Percentiles rank a stretch among this genome's conserved stretches.
Evolutionary conservation across 257 asterid species (phyloP).

Genomic region (Nicotiana otophora): DNA sequence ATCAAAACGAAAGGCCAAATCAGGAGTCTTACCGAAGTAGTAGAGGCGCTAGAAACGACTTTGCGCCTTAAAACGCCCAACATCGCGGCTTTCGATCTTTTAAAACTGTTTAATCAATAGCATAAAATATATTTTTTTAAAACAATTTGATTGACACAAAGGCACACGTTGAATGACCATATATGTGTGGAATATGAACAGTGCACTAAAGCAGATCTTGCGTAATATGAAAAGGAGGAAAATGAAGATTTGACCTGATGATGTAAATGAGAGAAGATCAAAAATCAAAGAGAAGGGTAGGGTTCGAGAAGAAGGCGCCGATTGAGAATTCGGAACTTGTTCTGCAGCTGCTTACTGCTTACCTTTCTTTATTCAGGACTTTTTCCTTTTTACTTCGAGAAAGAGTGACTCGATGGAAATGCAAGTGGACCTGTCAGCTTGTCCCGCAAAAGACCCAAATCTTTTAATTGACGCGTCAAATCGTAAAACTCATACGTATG

Average conservation of each 20-base stretch:
- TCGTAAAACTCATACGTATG: no score
- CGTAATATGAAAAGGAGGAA: background rate
- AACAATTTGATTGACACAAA: background rate
- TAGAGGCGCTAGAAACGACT: constrained; percentile 59
- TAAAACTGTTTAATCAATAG: constrained; percentile 23
- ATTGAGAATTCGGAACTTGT: background rate
- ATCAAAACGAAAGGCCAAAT: background rate
- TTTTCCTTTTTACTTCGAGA: background rate
- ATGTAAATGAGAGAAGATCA: background rate
- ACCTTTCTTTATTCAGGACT: background rate
- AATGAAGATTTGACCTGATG: background rate
- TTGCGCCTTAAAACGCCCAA: constrained; percentile 83
- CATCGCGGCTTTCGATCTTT: constrained; percentile 48
- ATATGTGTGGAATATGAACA: background rate
- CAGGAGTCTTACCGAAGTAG: constrained; percentile 39
- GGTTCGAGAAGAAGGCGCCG: background rate
- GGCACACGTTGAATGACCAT: background rate
- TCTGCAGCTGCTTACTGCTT: background rate
- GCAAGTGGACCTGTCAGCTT: background rate
- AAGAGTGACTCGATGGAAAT: background rate
- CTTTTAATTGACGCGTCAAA: no score
- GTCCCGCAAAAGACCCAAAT: background rate
- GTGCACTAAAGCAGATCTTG: background rate
- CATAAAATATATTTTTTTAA: background rate
- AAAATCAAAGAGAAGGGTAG: background rate